Evolutionary conservation across 2,329 filamentous ascomycete species (phyloP).

Genomic region (Penicillium concentricum): DNA sequence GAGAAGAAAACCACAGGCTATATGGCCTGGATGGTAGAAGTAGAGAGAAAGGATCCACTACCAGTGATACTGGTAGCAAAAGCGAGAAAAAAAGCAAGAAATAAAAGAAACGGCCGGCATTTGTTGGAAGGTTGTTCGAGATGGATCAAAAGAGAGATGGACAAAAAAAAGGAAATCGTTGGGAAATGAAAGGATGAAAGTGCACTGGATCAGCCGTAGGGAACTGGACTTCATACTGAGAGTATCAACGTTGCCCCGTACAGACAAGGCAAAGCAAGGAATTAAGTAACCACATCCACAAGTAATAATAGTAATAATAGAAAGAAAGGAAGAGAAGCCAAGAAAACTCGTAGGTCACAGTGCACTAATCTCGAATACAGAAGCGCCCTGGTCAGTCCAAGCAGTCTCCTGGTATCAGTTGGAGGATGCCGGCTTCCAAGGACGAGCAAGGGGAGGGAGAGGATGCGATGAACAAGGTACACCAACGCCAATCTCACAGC

Average conservation of each 20-base stretch:
- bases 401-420: conserved; percentile 16
- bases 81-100: not conserved
- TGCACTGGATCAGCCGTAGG: conserved; percentile 6
- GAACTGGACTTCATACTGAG: conserved; percentile 10
- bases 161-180: conserved; percentile 3
- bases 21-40: not conserved
- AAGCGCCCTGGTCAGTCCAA: conserved; percentile 13
- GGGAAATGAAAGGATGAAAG: conserved; percentile 11
- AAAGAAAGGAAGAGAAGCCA: conserved; percentile 26
- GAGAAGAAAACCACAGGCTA: not conserved
- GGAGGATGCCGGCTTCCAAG: conserved; percentile 8
- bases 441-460: conserved; percentile 16
- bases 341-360: conserved; percentile 31
- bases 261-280: conserved; percentile 17
- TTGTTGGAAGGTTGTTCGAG: conserved; percentile 1
- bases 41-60: not conserved
- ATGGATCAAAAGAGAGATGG: conserved; percentile 1
- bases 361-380: conserved; percentile 29
- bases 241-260: conserved; percentile 13
- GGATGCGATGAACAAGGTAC: conserved; percentile 32
- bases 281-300: conserved; percentile 27
- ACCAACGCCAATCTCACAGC: conserved; percentile 38
- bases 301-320: conserved; percentile 32
- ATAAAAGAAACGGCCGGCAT: conserved; percentile 11
- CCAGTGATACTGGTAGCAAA: conserved; percentile 3